Evolutionary conservation across 768 basidiomycete species (phyloP).

Genomic region (Cantharellus anzutake): DNA sequence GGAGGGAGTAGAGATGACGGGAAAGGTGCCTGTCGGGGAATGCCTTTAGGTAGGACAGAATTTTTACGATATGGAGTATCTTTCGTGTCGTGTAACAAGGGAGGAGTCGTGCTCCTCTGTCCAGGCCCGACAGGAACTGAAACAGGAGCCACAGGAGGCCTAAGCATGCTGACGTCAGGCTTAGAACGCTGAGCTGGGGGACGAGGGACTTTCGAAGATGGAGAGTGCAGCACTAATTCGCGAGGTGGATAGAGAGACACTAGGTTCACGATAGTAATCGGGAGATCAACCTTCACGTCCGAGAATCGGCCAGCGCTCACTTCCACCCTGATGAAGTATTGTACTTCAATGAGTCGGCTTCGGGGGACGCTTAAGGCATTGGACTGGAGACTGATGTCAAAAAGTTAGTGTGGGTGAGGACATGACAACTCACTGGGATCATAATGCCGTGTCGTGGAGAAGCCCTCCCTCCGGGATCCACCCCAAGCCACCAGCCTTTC

Average conservation of each 20-base stretch:
- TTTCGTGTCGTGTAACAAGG: background rate
- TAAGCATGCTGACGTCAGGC: too few species aligned
- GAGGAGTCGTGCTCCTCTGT: background rate
- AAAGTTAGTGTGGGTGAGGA: background rate
- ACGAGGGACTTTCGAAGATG: background rate
- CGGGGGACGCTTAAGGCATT: constrained; percentile 51
- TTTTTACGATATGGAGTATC: too few species aligned
- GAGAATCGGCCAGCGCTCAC: constrained; percentile 39
- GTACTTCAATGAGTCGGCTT: constrained; percentile 54
- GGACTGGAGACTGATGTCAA: constrained; percentile 23
- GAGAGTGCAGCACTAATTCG: background rate
- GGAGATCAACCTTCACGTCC: constrained; percentile 51
- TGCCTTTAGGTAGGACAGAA: too few species aligned
- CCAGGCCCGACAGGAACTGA: background rate
- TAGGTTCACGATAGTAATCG: constrained; percentile 63
- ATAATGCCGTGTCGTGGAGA: constrained; percentile 51
- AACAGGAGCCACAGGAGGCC: background rate
- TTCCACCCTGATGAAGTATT: constrained; percentile 48
- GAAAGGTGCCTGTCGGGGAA: too few species aligned
- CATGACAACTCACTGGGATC: constrained; percentile 41
- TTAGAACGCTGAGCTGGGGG: too few species aligned
- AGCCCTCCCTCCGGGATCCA: constrained; percentile 37
- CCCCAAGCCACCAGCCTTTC: constrained; percentile 82
- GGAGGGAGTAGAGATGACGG: too few species aligned
- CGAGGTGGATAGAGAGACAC: constrained; percentile 68